These are phyloP conservation scores for Cynara cardunculus DNA, from an alignment of 129 eudicot species.

Conservation along the genomic window DNA sequence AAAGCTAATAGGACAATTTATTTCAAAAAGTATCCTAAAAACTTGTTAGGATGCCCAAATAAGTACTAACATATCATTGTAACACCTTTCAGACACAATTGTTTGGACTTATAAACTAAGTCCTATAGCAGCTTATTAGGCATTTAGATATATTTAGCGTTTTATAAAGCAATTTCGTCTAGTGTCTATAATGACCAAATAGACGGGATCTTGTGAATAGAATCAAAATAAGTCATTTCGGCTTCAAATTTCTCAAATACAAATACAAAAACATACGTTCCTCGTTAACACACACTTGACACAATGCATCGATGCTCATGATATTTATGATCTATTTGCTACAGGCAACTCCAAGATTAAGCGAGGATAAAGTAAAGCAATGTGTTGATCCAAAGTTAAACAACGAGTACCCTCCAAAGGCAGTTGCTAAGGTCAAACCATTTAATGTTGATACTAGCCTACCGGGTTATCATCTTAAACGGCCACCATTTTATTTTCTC, in stretches of 20 bases:
- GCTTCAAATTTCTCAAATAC: background rate
- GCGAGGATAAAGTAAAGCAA: conserved; percentile 97
- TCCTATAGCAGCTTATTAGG: background rate
- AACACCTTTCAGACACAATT: background rate
- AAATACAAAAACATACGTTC: background rate
- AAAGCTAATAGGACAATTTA: background rate
- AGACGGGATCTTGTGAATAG: background rate
- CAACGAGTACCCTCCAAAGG: conserved; percentile 81
- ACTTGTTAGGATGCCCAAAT: background rate
- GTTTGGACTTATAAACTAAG: background rate
- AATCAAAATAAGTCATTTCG: background rate
- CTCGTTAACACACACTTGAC: background rate
- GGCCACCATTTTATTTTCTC: background rate
- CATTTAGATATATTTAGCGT: background rate
- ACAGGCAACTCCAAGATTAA: conserved; percentile 95
- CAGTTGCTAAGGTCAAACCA: conserved; percentile 77
- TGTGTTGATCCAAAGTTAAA: conserved; percentile 96
- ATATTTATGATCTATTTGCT: conserved; percentile 19
- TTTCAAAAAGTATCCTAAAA: background rate
- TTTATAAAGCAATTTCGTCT: background rate
- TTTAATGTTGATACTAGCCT: background rate
- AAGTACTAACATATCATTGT: background rate
- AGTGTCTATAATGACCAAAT: background rate
- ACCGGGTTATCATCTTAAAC: background rate
- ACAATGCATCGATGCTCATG: background rate